Evolutionary conservation across 345 rosid species (phyloP).

Genomic region (Ceriops tagal): DNA sequence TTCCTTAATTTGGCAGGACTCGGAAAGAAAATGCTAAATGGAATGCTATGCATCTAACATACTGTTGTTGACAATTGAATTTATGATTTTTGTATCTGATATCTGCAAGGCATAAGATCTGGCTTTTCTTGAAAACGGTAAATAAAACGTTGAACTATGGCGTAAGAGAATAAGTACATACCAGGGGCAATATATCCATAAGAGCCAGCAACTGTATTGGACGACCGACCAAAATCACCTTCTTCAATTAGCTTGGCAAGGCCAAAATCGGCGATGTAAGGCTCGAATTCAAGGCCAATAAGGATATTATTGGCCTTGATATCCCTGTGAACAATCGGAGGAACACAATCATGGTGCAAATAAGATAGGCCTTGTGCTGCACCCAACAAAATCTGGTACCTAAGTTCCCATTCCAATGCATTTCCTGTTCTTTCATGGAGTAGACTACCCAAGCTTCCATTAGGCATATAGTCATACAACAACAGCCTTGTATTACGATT

Average conservation of each 20-base stretch:
- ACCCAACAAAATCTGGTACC: constrained; percentile 80
- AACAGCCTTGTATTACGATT: constrained; percentile 69
- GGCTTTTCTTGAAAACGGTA: neutral
- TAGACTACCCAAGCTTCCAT: constrained; percentile 86
- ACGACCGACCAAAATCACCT: constrained; percentile 74
- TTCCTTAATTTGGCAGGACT: too few species aligned
- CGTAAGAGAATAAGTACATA: constrained; percentile 20
- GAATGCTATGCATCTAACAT: too few species aligned
- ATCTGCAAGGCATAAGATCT: neutral
- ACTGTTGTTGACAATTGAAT: neutral
- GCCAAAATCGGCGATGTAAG: constrained; percentile 97
- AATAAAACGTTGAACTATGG: neutral
- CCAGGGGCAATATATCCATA: constrained; percentile 98
- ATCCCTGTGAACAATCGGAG: constrained; percentile 90
- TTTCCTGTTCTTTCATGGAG: constrained; percentile 75
- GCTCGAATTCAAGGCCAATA: constrained; percentile 81
- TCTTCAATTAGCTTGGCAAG: constrained; percentile 93
- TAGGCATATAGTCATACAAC: constrained; percentile 94
- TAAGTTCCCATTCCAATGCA: constrained; percentile 79
- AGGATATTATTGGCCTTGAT: constrained; percentile 92
- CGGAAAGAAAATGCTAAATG: too few species aligned
- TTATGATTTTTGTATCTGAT: neutral
- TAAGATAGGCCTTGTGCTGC: constrained; percentile 92
- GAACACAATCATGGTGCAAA: constrained; percentile 93
- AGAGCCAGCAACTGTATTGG: constrained; percentile 89